A percentile compares a stretch with the other conserved stretches of the same genome.
Evolutionary conservation across 306 rosid genomes (phyloP).

Genomic region (Rubus idaeus): DNA sequence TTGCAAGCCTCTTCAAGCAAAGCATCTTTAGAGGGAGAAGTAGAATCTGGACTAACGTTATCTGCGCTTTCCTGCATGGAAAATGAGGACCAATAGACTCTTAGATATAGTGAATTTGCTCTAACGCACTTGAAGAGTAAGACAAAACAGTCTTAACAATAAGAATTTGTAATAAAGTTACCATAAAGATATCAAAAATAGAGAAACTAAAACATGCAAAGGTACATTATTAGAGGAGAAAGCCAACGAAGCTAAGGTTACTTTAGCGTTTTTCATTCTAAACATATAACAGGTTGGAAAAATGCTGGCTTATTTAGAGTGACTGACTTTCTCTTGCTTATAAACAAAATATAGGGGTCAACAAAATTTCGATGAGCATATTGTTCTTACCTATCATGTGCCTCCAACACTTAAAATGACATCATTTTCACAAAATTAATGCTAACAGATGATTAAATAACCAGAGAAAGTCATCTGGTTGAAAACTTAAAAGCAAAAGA

Average conservation of each 20-base stretch:
- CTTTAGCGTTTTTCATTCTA: not conserved
- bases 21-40: constrained; percentile 94
- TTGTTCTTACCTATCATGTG: not conserved
- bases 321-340: not conserved
- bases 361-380: not conserved
- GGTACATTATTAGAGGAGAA: not conserved
- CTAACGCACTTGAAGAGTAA: not conserved
- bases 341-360: not conserved
- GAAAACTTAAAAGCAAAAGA: constrained; percentile 4
- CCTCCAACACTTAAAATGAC: constrained; percentile 2
- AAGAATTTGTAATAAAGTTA: not conserved
- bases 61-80: constrained; percentile 96
- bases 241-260: not conserved
- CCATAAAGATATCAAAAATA: not conserved
- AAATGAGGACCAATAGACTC: constrained; percentile 22
- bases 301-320: not conserved
- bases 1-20: constrained; percentile 99
- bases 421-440: constrained; percentile 7
- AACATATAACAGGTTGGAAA: no score
- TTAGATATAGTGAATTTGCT: constrained; percentile 9
- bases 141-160: constrained; percentile 12
- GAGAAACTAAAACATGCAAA: no score
- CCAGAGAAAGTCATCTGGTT: constrained; percentile 14
- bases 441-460: not conserved
- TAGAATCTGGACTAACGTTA: constrained; percentile 88